Percentiles rank a stretch among this genome's conserved stretches.
phyloP scores from a whole-genome alignment of 345 rosid species.

The Ailanthus altissimus region DNA sequence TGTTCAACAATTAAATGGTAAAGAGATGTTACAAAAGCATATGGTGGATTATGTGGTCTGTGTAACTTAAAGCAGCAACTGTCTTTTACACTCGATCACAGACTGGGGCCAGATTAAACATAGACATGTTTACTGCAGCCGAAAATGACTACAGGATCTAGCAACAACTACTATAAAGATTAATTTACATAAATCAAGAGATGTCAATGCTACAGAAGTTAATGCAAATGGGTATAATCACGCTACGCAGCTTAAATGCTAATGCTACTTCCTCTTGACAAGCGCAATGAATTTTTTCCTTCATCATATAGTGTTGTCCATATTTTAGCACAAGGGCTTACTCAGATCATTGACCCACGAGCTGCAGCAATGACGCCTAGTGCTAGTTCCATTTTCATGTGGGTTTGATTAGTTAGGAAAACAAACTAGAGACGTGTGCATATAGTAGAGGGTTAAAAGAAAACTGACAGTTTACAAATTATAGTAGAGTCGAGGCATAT shows the following conservation, averaged over 20 bases:
- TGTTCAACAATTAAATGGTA: not conserved
- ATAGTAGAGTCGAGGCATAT: not conserved
- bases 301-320: conserved; percentile 10
- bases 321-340: conserved; percentile 1
- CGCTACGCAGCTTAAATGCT: conserved; percentile 19
- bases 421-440: not conserved
- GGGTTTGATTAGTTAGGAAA: not conserved
- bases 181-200: conserved; percentile 5
- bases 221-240: conserved; percentile 4
- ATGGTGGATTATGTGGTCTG: not conserved
- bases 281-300: conserved; percentile 3
- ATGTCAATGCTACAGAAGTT: not conserved
- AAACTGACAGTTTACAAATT: not conserved
- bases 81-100: not conserved
- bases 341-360: not conserved
- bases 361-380: not conserved
- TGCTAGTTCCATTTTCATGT: conserved; percentile 5
- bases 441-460: not conserved
- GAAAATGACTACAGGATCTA: not conserved
- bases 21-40: not conserved
- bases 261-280: conserved; percentile 25
- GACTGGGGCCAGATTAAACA: conserved; percentile 3
- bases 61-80: too few species aligned
- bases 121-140: not conserved
- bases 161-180: conserved; percentile 8